Evolutionary conservation across 805 yeast genomes (phyloP).

Genomic region (Saccharomycopsis sp.): DNA sequence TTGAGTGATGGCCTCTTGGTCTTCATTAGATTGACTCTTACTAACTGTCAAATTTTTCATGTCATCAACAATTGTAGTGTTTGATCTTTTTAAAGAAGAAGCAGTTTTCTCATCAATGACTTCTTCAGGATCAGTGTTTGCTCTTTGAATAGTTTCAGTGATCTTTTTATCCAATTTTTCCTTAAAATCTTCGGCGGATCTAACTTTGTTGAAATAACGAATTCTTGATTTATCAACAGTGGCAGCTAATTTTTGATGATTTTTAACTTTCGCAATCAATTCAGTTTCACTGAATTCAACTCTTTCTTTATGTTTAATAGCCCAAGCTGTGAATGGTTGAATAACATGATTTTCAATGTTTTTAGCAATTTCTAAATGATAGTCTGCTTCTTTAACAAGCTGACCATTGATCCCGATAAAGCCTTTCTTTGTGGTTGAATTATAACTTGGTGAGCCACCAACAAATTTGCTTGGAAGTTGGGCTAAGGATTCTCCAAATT

Average conservation of each 20-base stretch:
- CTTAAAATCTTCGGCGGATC: conserved; percentile 62
- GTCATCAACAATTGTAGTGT: conserved; percentile 21
- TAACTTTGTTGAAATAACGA: conserved; percentile 70
- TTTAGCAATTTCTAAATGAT: conserved; percentile 54
- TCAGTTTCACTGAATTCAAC: conserved; percentile 53
- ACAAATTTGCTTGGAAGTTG: conserved; percentile 32
- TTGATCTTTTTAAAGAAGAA: conserved; percentile 15
- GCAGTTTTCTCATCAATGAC: conserved; percentile 16
- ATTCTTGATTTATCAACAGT: conserved; percentile 51
- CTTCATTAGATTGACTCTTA: conserved; percentile 24
- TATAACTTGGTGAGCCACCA: conserved; percentile 33
- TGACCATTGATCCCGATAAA: conserved; percentile 49
- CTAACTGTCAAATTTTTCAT: conserved; percentile 21
- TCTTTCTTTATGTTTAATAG: conserved; percentile 62
- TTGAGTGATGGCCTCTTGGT: conserved; percentile 24
- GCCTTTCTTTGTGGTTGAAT: conserved; percentile 60
- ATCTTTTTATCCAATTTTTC: conserved; percentile 38
- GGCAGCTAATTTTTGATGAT: conserved; percentile 40
- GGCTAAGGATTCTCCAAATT: conserved; percentile 52
- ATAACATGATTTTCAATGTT: conserved; percentile 55
- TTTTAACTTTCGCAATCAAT: conserved; percentile 43
- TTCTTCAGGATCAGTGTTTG: conserved; percentile 9
- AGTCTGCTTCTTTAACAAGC: conserved; percentile 50
- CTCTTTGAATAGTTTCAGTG: conserved; percentile 21
- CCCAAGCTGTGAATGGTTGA: conserved; percentile 69